Evolutionary conservation across 306 rosid species (phyloP).

Genomic region (Malus sylvestris): DNA sequence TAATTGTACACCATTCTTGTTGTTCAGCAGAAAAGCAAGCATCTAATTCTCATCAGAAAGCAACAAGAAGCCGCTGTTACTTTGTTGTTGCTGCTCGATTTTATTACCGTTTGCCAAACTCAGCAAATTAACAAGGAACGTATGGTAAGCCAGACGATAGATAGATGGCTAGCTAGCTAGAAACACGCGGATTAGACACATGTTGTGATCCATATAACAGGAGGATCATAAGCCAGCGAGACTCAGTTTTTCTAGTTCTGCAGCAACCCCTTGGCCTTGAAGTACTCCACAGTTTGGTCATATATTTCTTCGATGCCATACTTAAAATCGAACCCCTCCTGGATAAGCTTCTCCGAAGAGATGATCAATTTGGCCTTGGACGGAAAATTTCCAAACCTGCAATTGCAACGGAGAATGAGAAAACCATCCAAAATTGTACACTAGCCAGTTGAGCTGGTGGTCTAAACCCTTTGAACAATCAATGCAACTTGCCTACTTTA

Average conservation of each 20-base stretch:
- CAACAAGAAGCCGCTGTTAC: not conserved
- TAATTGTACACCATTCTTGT: not conserved
- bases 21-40: not conserved
- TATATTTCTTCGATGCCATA: slow-evolving; percentile 51
- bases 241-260: slow-evolving; percentile 25
- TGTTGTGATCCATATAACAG: not conserved
- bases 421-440: not conserved
- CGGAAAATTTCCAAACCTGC: slow-evolving; percentile 61
- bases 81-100: not conserved
- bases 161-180: not conserved
- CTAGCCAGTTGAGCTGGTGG: not conserved
- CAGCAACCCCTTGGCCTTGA: slow-evolving; percentile 52
- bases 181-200: not conserved
- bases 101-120: not conserved
- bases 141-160: not conserved
- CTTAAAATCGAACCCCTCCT: slow-evolving; percentile 71
- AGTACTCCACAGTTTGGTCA: slow-evolving; percentile 59
- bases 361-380: slow-evolving; percentile 47
- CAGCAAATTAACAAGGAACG: not conserved
- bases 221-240: not conserved
- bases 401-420: slow-evolving; percentile 8
- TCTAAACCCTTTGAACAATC: not conserved
- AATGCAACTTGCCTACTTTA: not conserved
- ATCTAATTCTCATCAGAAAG: not conserved
- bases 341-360: slow-evolving; percentile 63